A percentile compares a stretch with the other conserved stretches of the same genome.
These are phyloP conservation scores for Coelastrella sp. DNA, from an alignment of 139 green algal species.

Conservation along the genomic window DNA sequence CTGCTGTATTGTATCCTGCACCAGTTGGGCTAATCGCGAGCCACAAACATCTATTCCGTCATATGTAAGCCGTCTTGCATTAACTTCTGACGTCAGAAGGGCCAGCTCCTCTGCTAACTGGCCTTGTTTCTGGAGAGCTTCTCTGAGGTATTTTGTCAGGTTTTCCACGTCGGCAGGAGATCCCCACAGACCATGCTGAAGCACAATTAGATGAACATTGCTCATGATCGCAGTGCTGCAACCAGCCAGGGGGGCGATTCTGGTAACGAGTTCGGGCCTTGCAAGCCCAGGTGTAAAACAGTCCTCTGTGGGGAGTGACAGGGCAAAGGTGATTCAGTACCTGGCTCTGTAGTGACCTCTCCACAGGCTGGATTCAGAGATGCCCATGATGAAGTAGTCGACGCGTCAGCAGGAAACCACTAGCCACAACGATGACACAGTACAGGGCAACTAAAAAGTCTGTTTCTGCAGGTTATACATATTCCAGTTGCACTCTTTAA, in stretches of 20 bases:
- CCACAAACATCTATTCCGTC: constrained; percentile 10
- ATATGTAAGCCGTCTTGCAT: not conserved
- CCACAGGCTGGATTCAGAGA: no score
- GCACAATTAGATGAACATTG: not conserved
- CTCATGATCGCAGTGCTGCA: not conserved
- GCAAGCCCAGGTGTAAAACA: no score
- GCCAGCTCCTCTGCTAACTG: not conserved
- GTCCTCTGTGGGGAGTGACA: no score
- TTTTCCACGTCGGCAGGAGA: not conserved
- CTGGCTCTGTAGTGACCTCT: no score
- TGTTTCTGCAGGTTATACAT: no score
- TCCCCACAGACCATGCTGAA: not conserved
- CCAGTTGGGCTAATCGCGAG: not conserved
- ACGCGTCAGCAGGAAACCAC: not conserved
- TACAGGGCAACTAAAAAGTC: not conserved
- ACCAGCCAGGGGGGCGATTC: not conserved
- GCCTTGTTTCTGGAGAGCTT: not conserved
- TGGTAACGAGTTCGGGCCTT: not conserved
- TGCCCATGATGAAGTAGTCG: not conserved
- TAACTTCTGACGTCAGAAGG: not conserved
- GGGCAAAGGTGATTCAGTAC: no score
- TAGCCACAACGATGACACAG: not conserved
- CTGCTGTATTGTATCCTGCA: not conserved
- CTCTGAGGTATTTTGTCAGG: not conserved
- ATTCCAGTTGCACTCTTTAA: no score